Evolutionary conservation across 371 early-diverging fungal species (phyloP), one percentile per base, ranked within the genome.

Genomic region (Phascolomyces articulosus): DNA sequence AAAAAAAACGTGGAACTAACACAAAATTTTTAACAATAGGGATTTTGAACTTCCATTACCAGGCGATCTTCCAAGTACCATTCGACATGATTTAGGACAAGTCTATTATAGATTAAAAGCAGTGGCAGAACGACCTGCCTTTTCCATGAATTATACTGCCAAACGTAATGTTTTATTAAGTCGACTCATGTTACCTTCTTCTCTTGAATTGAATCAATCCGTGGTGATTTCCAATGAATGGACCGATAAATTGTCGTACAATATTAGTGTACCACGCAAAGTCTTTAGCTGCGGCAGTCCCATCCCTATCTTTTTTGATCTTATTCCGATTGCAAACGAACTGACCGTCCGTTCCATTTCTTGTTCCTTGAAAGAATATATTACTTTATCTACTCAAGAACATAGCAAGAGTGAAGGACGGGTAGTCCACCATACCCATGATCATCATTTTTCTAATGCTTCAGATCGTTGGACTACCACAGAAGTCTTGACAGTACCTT

Each of bases 21-120:
- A 13, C 6, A 13, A 47, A 47, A 13, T n/a, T 1, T 47, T 24
- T 20, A 34, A 34, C 34, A 34, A 34, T 51, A 51, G 82, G 77
- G 78, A 79, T 58, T 85, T 85, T 70, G 83, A 82, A 65, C 58
- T 82, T 16, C 77, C 80, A 16, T 55, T 85, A 23, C 81, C 83
- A n/a, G 85, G 85, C 38, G 74, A 82, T 72, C 58, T 79, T 24
- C 83, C 85, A 3, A 79, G 75, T 48, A 72, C 73, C 0, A 67
- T 85, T 13, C 67, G 74, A 13, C 74, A 79, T 64, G 74, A 79
- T 16, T 31, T 72, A 2, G 83, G 78, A 1, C 63, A 72, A 62
- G 75, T 82, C 0, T 65, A 63, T 48, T 82, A 82, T 47, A 62
- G 70, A 24, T 59, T 82, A 20, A 79, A 76, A 34, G 83, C 83